Percentiles rank a stretch among this genome's conserved stretches.
Conservation (phyloP, 306 rosid species). For the Arachis stenosperma region DNA sequence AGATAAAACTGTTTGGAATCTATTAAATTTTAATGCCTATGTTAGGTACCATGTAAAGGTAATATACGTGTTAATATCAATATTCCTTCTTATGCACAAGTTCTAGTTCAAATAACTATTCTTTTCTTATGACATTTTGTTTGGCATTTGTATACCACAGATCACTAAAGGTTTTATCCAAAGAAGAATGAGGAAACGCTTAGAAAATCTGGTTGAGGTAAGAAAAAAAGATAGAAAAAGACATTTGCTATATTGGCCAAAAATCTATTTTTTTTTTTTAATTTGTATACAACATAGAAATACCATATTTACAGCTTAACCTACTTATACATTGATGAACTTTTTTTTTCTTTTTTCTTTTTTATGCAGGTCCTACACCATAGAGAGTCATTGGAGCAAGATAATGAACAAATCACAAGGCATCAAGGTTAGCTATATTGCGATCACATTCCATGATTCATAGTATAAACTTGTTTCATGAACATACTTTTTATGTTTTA, state of each 20-base stretch:
- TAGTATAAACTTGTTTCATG: conserved; percentile 19
- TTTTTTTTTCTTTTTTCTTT: conserved; percentile 1
- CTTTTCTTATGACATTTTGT: conserved; percentile 17
- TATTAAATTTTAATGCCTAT: conserved; percentile 71
- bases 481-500: conserved; percentile 2
- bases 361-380: conserved; percentile 62
- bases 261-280: too few relatives aligned
- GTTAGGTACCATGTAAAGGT: conserved; percentile 83
- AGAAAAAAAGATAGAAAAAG: background rate
- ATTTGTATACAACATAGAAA: conserved; percentile 1
- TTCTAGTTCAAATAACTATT: conserved; percentile 10
- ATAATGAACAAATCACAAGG: conserved; percentile 40
- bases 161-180: conserved; percentile 81
- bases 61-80: conserved; percentile 8
- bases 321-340: conserved; percentile 14
- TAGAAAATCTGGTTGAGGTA: conserved; percentile 75
- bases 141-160: conserved; percentile 44
- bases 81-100: conserved; percentile 4
- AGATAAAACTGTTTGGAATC: conserved; percentile 84
- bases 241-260: too few relatives aligned
- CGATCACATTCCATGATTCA: conserved; percentile 22
- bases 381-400: conserved; percentile 43
- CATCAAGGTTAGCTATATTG: conserved; percentile 54
- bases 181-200: conserved; percentile 80
- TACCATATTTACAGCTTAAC: conserved; percentile 7